Base-by-base conservation (phyloP, 1,139 yeast species). In the Suhomyces atakaporum region DNA sequence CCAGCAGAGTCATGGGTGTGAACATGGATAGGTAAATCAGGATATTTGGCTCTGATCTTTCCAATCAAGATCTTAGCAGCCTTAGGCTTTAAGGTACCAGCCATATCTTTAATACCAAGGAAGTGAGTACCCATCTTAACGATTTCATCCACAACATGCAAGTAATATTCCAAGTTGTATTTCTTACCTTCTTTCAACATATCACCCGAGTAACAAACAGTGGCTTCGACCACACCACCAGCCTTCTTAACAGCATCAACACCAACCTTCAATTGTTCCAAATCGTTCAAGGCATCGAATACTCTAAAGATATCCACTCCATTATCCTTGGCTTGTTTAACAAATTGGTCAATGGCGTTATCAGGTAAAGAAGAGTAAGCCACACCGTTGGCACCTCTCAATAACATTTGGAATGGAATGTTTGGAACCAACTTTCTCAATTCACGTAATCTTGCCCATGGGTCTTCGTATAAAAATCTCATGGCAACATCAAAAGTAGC, bases 1-100 rank as follows among this genome's bases (percentile, higher is more conserved):
- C 98, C 99, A 29, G 99, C 98, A 48, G 97, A 89, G 68, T 92
- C 99, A 67, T 92, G 99, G 25, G 98, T 90, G 69, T 92, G 99
- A 32, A 92, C 97, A 62, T 92, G 99, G 57, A 92, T 90, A 50
- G 97, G 97, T 58, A 94, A 75, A 56, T 87, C 79, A 36, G 99
- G 98, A 66, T 87, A 88, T 64, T 78, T 83, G 44, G 78, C 79
- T 66, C 98, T 82, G 51, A 92, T 80, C 22, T 87, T 71, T 41
- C 92, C 81, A 54, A 92, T 75, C 60, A 92, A 79, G 38, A 82
- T 49, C 37, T 75, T 80, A 29, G 98, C 98, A 44, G 98, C 98
- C 45, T 79, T 75, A 43, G 99, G 98, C 69, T 92, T 90, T 72
- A 92, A 67, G 43, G 97, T 90, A 70, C 99, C 99, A 36, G 99